These are phyloP conservation scores for Cruciata laevipes DNA, from an alignment of 257 asterid genomes.

Conservation along the genomic window DNA sequence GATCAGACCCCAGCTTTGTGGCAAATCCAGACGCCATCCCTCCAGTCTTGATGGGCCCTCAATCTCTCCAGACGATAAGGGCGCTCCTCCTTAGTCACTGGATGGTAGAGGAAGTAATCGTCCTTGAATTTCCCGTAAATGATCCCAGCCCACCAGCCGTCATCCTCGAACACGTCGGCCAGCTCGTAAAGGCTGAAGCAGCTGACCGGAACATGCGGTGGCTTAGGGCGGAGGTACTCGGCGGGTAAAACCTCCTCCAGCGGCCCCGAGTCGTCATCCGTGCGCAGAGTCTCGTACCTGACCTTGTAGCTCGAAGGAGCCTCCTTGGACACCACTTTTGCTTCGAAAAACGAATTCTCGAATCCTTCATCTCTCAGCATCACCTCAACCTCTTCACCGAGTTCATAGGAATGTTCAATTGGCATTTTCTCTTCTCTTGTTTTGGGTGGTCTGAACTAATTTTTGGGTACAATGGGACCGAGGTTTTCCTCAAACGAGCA, in stretches of 20 bases:
- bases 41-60: neutral
- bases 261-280: neutral
- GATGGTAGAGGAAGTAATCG: neutral
- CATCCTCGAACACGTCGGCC: neutral
- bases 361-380: neutral
- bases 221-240: neutral
- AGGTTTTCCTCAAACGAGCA: too few species aligned
- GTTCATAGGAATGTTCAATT: too few species aligned
- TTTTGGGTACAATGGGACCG: too few species aligned
- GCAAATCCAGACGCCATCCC: neutral
- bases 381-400: neutral
- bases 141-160: neutral
- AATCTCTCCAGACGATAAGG: neutral
- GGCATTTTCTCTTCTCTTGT: too few species aligned
- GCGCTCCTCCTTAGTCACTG: neutral
- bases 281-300: neutral
- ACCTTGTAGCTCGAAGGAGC: neutral
- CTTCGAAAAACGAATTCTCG: neutral
- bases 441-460: too few species aligned
- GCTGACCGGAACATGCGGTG: neutral
- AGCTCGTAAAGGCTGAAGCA: neutral
- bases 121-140: neutral
- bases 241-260: neutral
- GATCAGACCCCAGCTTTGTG: neutral
- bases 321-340: too few species aligned